Evolutionary conservation across 2,329 filamentous ascomycete genomes (phyloP), one percentile per base, ranked within the genome.

Genomic region (Aureobasidium sp.): DNA sequence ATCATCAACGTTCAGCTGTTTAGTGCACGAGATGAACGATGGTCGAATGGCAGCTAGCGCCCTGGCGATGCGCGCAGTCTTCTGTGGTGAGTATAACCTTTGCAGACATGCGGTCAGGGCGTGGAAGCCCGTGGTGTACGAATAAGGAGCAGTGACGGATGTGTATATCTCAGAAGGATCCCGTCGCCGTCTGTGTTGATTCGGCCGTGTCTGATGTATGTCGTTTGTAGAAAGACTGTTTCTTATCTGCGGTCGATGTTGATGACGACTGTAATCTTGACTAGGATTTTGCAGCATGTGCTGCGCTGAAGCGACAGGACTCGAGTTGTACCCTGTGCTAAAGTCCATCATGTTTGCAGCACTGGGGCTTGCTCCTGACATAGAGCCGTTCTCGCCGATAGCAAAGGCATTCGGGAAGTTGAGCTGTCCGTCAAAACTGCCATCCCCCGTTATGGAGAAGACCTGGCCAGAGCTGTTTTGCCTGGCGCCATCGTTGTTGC

Each of bases 121-220:
- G 75, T 99, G 94, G 73, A 96, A 97, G 24, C 90, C 91, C 47
- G 85, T 84, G 0, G 92, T 92, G 71, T 97, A 97, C 10, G 90
- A 87, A 71, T 97, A 97, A 5, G 94, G 92, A 70, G 94, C 88
- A 65, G 89, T 92, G 70, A 99, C 91, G 44, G 85, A 88, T 65
- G 92, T 87, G 74, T 97, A 99, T 61, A 97, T 90, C 53, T 85
- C 84, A 0, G 90, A 92, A 5, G 92, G 88, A 70, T 97, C 91
- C 43, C 82, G 80, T 56, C 81, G 79, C 39, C 81, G 79, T 69
- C 83, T 85, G 41, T 75, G 71, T 66, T 66, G 63, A 17, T 24
- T 63, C 39, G 66, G 62, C 20, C 64, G 67, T 9, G 46, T 51
- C 12, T 71, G 71, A 15, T 65, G 61, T 17, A 59, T 51, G 53